Base-by-base conservation (phyloP, 2,329 filamentous ascomycete genomes). In the Talaromyces sp. region DNA sequence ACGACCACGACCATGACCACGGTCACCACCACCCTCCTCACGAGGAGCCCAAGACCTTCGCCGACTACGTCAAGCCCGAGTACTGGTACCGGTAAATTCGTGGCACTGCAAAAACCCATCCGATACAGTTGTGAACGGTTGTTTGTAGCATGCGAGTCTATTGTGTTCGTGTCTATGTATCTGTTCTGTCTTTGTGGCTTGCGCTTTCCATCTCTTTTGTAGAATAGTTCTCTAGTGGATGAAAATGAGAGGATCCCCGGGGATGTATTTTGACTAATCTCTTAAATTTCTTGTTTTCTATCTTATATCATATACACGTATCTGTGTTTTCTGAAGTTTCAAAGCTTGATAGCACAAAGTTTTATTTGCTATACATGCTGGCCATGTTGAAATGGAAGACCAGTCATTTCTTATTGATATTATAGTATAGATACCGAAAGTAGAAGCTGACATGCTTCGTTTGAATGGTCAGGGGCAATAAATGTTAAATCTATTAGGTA, bases 11-110 rank as follows among this genome's bases (percentile, higher is more conserved):
- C 57, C 77, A 81, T 67, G 65, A 52, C 57, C 66, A 70, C 62
- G 61, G 60, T 57, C 67, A 65, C 62, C 52, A 72, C 56, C 72
- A 77, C 67, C 80, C 84, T 69, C 73, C 76, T 65, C 81, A 82
- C 73, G 85, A 87, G 76, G 91, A 96, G 80, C 90, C 91, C 74
- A 96, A 97, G 88, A 96, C 90, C 67, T 93, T 97, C 74, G 91
- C 91, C 77, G 90, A 99, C 82, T 97, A 84, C 78, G 86, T 99
- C 79, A 91, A 90, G 85, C 91, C 92, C 57, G 86, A 97, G 74
- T 99, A 97, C 84, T 86, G 86, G 82, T 96, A 93, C 71, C 70
- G 70, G 72, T 78, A 74, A 70, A 74, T 68, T 47, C 39, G 51
- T 46, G 41, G 42, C 51, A 32, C 48, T 45, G 22, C 40, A 57